Conservation (phyloP, 148 eudicot genomes). For the Persicaria tinctoria region DNA sequence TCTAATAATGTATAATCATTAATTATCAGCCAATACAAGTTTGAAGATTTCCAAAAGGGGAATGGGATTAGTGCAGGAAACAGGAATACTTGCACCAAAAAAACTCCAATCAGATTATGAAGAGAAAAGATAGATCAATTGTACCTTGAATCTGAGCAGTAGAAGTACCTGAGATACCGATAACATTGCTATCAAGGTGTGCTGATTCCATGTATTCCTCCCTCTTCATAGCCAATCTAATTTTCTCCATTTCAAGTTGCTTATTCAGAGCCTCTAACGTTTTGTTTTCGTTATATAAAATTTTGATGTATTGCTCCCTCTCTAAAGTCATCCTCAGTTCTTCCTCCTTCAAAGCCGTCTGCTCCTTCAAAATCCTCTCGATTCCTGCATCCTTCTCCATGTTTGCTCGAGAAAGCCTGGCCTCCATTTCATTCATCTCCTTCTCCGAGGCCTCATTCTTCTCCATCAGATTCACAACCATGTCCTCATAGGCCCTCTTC, state of each 20-base stretch:
- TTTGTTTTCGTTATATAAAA: background rate
- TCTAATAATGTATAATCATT: no score
- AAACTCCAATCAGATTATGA: no score
- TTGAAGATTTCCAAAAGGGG: no score
- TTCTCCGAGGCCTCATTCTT: background rate
- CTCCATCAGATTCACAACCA: background rate
- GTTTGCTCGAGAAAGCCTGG: background rate
- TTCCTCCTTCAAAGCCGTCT: background rate
- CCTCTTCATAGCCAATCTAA: background rate
- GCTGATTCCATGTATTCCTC: no score
- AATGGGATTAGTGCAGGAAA: no score
- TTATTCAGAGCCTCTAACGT: conserved; percentile 1
- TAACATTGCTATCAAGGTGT: background rate
- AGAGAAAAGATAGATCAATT: background rate
- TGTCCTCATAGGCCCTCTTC: background rate
- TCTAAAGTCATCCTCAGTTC: background rate
- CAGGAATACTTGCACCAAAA: no score
- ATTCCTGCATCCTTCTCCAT: background rate
- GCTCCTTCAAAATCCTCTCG: background rate
- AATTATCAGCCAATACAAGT: no score
- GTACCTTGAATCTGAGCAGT: background rate
- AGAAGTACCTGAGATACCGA: background rate
- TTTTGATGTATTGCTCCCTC: background rate
- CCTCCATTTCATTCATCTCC: background rate
- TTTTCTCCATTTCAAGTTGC: background rate